Evolutionary conservation across 768 basidiomycete species (phyloP).

Genomic region (Pholiota molesta): DNA sequence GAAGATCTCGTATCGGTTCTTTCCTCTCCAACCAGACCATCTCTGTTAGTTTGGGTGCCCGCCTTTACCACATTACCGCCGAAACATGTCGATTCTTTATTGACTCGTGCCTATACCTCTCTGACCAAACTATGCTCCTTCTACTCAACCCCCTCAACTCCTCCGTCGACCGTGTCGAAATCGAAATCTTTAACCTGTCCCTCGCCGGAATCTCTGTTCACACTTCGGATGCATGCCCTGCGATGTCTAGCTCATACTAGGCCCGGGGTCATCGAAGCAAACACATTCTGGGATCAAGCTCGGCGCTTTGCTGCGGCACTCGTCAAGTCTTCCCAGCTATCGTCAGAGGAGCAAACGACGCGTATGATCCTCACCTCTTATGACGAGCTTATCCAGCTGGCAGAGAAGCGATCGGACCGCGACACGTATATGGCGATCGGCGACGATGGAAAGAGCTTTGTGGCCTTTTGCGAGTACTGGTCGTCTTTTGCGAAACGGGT

Average conservation of each 20-base stretch:
- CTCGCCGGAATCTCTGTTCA: slow-evolving; percentile 30
- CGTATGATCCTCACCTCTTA: slow-evolving; percentile 45
- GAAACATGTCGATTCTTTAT: slow-evolving; percentile 59
- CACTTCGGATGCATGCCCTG: slow-evolving; percentile 46
- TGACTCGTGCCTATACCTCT: slow-evolving; percentile 61
- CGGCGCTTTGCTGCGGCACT: slow-evolving; percentile 52
- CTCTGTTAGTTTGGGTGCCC: slow-evolving; percentile 58
- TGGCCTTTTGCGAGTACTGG: slow-evolving; percentile 75
- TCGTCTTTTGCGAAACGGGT: slow-evolving; percentile 68
- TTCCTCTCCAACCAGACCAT: slow-evolving; percentile 25
- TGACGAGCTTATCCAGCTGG: slow-evolving; percentile 42
- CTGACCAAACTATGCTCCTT: slow-evolving; percentile 45
- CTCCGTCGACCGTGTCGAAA: slow-evolving; percentile 2
- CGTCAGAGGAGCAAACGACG: slow-evolving; percentile 34
- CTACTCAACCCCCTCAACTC: slow-evolving; percentile 4
- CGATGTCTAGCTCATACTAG: slow-evolving; percentile 50
- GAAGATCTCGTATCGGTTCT: slow-evolving; percentile 25
- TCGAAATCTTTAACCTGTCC: slow-evolving; percentile 11
- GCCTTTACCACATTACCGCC: slow-evolving; percentile 42
- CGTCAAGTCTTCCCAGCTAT: slow-evolving; percentile 34
- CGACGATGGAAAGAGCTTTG: slow-evolving; percentile 50
- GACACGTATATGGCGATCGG: slow-evolving; percentile 39
- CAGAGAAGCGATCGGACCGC: slow-evolving; percentile 38
- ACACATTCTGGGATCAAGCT: slow-evolving; percentile 73
- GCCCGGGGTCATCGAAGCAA: slow-evolving; percentile 48